These are phyloP conservation scores for Seiridium unicorne DNA, from an alignment of 2,329 filamentous ascomycete species.

Conservation along the genomic window DNA sequence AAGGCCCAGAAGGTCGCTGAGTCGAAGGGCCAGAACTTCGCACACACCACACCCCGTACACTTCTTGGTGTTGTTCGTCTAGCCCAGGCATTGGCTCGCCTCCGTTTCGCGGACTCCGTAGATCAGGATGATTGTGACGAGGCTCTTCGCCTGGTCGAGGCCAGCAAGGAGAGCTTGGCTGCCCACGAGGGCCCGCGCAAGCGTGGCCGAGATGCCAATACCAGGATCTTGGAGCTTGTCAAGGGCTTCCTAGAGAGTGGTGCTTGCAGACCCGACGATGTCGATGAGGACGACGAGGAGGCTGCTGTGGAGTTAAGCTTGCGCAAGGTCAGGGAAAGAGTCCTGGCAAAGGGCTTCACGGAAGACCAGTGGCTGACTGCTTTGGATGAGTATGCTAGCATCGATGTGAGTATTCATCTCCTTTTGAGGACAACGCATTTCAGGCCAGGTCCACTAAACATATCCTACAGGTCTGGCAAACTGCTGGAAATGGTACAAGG, in stretches of 20 bases:
- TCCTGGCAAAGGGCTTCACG: conserved; percentile 95
- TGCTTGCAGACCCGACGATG: conserved; percentile 72
- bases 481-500: conserved; percentile 66
- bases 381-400: conserved; percentile 81
- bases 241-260: conserved; percentile 83
- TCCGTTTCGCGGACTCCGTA: conserved; percentile 84
- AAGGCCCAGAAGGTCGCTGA: conserved; percentile 91
- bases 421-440: not conserved
- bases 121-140: conserved; percentile 94
- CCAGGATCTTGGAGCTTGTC: conserved; percentile 93
- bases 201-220: conserved; percentile 75
- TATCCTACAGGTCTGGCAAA: conserved; percentile 69
- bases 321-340: conserved; percentile 83
- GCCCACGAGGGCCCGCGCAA: conserved; percentile 59
- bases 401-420: conserved; percentile 73
- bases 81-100: conserved; percentile 86
- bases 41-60: conserved; percentile 90
- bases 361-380: conserved; percentile 86
- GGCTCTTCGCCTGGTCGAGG: conserved; percentile 84
- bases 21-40: conserved; percentile 86
- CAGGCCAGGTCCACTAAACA: conserved; percentile 32
- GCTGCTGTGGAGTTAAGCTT: conserved; percentile 73
- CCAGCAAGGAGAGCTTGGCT: conserved; percentile 88
- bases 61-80: conserved; percentile 90
- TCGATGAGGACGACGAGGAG: conserved; percentile 49